These are phyloP conservation scores for Saccharomyces eubayanus DNA, from an alignment of 805 yeast species.

Conservation along the genomic window DNA sequence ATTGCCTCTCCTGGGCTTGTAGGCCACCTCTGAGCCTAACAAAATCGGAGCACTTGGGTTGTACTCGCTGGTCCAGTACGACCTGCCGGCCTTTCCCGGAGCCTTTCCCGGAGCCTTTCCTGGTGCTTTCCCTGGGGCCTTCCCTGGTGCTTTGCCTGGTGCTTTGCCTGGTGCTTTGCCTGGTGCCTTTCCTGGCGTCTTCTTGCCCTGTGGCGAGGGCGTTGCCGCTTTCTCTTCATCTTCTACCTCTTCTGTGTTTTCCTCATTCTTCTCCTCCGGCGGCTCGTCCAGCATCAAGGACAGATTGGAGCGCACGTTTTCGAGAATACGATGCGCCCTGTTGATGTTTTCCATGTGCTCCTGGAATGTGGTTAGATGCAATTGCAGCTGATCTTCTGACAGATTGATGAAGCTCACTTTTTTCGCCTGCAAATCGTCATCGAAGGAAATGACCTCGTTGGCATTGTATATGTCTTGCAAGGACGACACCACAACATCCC, in stretches of 20 bases:
- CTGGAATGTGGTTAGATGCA: conserved; percentile 35
- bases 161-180: conserved; percentile 2
- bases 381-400: conserved; percentile 34
- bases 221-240: conserved; percentile 6
- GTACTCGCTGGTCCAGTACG: conserved; percentile 44
- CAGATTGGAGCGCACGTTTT: conserved; percentile 39
- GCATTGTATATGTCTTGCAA: conserved; percentile 60
- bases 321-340: conserved; percentile 39
- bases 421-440: conserved; percentile 29
- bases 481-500: conserved; percentile 62
- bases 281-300: conserved; percentile 27
- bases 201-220: conserved; percentile 1
- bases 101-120: conserved; percentile 25
- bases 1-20: conserved; percentile 59
- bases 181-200: conserved; percentile 2
- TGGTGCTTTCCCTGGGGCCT: conserved; percentile 4
- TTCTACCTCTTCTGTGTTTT: conserved; percentile 1
- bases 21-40: conserved; percentile 82
- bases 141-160: conserved; percentile 14
- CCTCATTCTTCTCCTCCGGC: conserved; percentile 19
- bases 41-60: conserved; percentile 50
- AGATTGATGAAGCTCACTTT: conserved; percentile 28
- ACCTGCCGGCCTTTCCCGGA: conserved; percentile 33
- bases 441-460: conserved; percentile 48
- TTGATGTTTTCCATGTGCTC: conserved; percentile 53